A percentile compares a stretch with the other conserved stretches of the same genome.
Evolutionary conservation across 2,329 filamentous ascomycete species (phyloP).

Genomic region (Metarhizium robertsii): DNA sequence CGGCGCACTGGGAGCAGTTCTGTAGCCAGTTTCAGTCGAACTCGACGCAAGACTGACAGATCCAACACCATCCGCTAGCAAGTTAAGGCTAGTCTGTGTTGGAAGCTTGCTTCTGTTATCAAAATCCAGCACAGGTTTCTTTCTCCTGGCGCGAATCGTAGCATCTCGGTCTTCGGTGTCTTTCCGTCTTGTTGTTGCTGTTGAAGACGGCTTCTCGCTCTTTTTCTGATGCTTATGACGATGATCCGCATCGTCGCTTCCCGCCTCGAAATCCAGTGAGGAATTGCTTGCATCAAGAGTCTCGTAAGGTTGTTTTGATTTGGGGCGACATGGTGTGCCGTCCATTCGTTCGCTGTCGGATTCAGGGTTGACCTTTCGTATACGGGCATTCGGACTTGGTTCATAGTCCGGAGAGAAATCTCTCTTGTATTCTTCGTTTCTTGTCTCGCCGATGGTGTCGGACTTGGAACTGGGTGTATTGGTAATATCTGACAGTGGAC

Average conservation of each 20-base stretch:
- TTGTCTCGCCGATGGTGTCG: slow-evolving; percentile 18
- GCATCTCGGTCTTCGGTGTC: slow-evolving; percentile 16
- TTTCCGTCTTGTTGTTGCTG: neutral
- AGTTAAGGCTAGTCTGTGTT: slow-evolving; percentile 21
- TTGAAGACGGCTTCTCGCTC: neutral
- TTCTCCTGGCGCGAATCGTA: slow-evolving; percentile 19
- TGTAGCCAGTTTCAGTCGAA: slow-evolving; percentile 30
- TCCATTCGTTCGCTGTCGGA: slow-evolving; percentile 20
- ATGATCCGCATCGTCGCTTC: slow-evolving; percentile 37
- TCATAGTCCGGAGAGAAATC: slow-evolving; percentile 71
- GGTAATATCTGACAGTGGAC: slow-evolving; percentile 16
- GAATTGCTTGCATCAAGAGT: slow-evolving; percentile 30
- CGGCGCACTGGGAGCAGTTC: slow-evolving; percentile 30
- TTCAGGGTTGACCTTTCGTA: slow-evolving; percentile 50
- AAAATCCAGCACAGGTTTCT: slow-evolving; percentile 9
- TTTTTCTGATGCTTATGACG: slow-evolving; percentile 4
- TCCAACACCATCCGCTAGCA: slow-evolving; percentile 26
- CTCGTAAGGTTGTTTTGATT: slow-evolving; percentile 21
- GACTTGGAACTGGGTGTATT: slow-evolving; percentile 10
- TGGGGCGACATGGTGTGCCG: slow-evolving; percentile 24
- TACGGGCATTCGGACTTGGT: slow-evolving; percentile 61
- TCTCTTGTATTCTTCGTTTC: slow-evolving; percentile 31
- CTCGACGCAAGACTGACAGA: slow-evolving; percentile 24
- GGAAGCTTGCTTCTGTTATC: slow-evolving; percentile 19
- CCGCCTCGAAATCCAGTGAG: slow-evolving; percentile 39